Percentiles rank a stretch among this genome's conserved stretches.
Evolutionary conservation across 805 yeast genomes (phyloP).

Genomic region (Debaryomyces maramus): DNA sequence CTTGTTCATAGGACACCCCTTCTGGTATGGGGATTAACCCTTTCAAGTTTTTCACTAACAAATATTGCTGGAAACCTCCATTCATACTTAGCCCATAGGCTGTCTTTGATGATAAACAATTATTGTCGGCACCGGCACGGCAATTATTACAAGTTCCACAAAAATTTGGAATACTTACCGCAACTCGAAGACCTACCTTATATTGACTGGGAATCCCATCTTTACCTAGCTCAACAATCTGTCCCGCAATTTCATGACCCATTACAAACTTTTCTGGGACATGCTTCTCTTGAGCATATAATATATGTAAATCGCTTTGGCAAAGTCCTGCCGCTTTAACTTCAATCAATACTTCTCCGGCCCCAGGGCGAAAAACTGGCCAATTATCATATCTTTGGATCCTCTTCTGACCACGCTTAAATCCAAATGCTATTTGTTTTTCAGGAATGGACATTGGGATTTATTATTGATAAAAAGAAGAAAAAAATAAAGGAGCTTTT

Average conservation of each 20-base stretch:
- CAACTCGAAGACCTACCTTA: slow-evolving; percentile 29
- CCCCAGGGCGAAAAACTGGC: slow-evolving; percentile 32
- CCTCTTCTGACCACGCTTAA: slow-evolving; percentile 22
- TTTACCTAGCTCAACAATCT: slow-evolving; percentile 31
- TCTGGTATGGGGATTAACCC: slow-evolving; percentile 41
- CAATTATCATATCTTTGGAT: slow-evolving; percentile 27
- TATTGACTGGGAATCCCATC: slow-evolving; percentile 23
- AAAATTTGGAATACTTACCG: slow-evolving; percentile 26
- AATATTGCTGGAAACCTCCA: slow-evolving; percentile 44
- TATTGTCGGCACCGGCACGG: slow-evolving; percentile 34
- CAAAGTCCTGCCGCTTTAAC: slow-evolving; percentile 48
- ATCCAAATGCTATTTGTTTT: slow-evolving; percentile 36
- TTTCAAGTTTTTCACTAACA: slow-evolving; percentile 35
- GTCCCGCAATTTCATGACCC: slow-evolving; percentile 49
- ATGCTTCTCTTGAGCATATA: slow-evolving; percentile 19
- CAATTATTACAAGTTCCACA: slow-evolving; percentile 39
- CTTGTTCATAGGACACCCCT: slow-evolving; percentile 35
- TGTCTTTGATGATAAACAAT: slow-evolving; percentile 21
- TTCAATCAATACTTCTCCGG: slow-evolving; percentile 32
- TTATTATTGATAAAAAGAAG: neutral
- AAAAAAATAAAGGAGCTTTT: no score
- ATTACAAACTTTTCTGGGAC: slow-evolving; percentile 35
- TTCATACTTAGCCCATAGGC: slow-evolving; percentile 39
- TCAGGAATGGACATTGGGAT: slow-evolving; percentile 20
- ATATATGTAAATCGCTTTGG: slow-evolving; percentile 42